A percentile compares a stretch with the other conserved stretches of the same genome.
Conservation (phyloP, 257 asterid species). For the Ballota nigra region DNA sequence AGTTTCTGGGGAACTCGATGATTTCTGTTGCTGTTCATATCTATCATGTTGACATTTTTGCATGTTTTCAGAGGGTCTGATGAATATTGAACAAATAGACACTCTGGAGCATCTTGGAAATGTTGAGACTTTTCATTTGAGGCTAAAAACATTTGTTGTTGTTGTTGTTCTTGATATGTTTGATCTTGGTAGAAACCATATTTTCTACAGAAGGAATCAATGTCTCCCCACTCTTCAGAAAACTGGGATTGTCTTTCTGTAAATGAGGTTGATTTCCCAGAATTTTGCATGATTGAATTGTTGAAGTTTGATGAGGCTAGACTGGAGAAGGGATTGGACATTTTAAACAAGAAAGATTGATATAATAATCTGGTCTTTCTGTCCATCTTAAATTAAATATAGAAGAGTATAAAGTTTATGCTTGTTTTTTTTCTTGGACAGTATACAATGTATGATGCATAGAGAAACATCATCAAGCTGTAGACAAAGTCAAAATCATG, state of each 20-base stretch:
- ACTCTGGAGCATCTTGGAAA: neutral
- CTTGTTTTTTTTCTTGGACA: neutral
- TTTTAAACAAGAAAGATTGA: neutral
- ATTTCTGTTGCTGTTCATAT: neutral
- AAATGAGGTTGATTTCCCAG: neutral
- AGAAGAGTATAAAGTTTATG: neutral
- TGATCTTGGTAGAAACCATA: slow-evolving; percentile 18
- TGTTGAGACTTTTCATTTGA: neutral
- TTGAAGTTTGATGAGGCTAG: neutral
- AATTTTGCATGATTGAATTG: neutral
- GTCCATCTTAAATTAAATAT: neutral
- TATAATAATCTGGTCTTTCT: neutral
- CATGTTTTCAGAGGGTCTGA: neutral
- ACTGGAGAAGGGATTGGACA: neutral
- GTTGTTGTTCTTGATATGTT: neutral
- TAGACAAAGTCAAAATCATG: too few species aligned
- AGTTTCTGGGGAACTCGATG: slow-evolving; percentile 20
- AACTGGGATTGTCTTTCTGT: neutral
- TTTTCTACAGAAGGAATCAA: slow-evolving; percentile 15
- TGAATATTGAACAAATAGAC: neutral
- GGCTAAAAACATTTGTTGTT: neutral
- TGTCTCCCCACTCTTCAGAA: slow-evolving; percentile 17
- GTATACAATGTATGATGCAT: neutral
- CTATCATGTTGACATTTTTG: too few species aligned
- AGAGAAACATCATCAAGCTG: neutral